phyloP scores from a whole-genome alignment of 2,329 filamentous ascomycete genomes.

The Arthrobotrys musiformis region DNA sequence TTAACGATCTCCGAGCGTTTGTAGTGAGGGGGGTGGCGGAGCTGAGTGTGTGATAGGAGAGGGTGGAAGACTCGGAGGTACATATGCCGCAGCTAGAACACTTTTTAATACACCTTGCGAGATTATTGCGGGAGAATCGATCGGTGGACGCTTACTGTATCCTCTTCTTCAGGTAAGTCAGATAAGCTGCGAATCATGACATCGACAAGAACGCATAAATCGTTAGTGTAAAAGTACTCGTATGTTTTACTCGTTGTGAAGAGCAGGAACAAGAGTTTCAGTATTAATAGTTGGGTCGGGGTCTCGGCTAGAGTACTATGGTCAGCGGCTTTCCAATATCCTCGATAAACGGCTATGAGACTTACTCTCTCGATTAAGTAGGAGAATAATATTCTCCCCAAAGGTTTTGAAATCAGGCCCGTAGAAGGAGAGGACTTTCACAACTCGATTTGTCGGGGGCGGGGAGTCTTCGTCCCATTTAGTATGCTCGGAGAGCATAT shows the following conservation, averaged over 20 bases:
- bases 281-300: constrained; percentile 90
- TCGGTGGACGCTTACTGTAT: constrained; percentile 44
- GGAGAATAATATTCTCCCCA: constrained; percentile 94
- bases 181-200: constrained; percentile 97
- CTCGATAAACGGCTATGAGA: neutral
- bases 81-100: constrained; percentile 81
- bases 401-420: constrained; percentile 89
- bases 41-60: constrained; percentile 88
- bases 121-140: constrained; percentile 55
- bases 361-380: constrained; percentile 86
- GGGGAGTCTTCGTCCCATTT: constrained; percentile 36
- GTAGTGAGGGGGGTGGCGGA: constrained; percentile 87
- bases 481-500: constrained; percentile 81
- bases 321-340: neutral
- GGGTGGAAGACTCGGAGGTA: constrained; percentile 94
- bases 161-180: constrained; percentile 85
- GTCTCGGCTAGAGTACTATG: constrained; percentile 72
- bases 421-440: constrained; percentile 86
- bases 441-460: constrained; percentile 86
- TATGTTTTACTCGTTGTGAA: constrained; percentile 92
- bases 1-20: constrained; percentile 85
- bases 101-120: constrained; percentile 14
- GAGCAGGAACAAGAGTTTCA: constrained; percentile 93
- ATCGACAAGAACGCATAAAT: constrained; percentile 90
- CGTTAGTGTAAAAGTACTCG: constrained; percentile 99